phyloP scores from a whole-genome alignment of 2,329 filamentous ascomycete genomes.

The Paecilomyces dactylethromorphus region DNA sequence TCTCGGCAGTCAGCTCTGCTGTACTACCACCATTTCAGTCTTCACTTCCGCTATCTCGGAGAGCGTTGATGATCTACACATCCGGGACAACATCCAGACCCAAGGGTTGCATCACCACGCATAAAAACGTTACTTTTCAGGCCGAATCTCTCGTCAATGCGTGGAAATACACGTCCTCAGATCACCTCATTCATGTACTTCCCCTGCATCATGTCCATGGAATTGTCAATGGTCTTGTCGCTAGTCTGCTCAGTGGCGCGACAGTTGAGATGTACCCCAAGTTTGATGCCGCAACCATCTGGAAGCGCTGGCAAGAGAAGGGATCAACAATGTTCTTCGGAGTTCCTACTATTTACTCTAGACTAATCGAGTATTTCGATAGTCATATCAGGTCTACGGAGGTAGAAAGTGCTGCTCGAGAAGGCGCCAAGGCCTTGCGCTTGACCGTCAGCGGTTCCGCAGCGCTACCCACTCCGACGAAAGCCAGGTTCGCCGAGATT shows the following conservation, averaged over 20 bases:
- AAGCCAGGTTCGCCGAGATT: conserved; percentile 33
- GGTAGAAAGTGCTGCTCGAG: conserved; percentile 23
- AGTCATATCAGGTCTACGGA: conserved; percentile 29
- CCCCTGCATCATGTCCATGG: conserved; percentile 48
- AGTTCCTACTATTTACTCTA: conserved; percentile 47
- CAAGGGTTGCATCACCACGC: conserved; percentile 39
- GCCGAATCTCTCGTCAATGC: conserved; percentile 23
- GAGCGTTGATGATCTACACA: conserved; percentile 38
- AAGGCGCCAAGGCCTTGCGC: conserved; percentile 27
- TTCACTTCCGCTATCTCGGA: conserved; percentile 19
- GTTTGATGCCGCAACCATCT: conserved; percentile 40
- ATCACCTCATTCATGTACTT: conserved; percentile 44
- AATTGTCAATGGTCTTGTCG: conserved; percentile 44
- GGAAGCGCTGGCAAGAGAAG: conserved; percentile 38
- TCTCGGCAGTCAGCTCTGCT: conserved; percentile 9
- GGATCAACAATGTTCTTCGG: conserved; percentile 44
- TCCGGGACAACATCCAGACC: conserved; percentile 36
- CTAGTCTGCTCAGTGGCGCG: conserved; percentile 40
- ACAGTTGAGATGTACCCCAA: conserved; percentile 44
- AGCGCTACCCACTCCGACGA: conserved; percentile 36
- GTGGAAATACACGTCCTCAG: conserved; percentile 35
- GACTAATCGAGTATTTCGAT: conserved; percentile 41
- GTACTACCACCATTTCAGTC: conserved; percentile 26
- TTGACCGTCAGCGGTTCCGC: conserved; percentile 38
- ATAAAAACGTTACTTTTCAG: conserved; percentile 33